Conservation (phyloP, 192 early-diverging fungal species). For the Polychytrium aggregatum region DNA sequence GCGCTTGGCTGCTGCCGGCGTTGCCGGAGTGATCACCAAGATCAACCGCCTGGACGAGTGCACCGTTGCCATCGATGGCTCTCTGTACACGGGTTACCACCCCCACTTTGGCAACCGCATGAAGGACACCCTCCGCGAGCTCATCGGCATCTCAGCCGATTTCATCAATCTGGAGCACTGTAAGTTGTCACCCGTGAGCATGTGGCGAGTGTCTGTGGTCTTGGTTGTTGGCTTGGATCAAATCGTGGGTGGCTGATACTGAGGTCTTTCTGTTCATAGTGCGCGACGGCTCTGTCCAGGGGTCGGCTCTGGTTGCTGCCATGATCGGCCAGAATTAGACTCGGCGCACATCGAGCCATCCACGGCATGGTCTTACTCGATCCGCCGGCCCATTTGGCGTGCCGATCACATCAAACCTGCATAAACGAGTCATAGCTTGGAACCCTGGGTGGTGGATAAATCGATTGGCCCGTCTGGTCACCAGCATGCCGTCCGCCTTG, state of each 20-base stretch:
- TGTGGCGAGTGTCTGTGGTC: too few species aligned
- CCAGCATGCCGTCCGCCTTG: too few species aligned
- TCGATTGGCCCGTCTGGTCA: too few species aligned
- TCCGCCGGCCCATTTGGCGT: too few species aligned
- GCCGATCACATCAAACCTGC: too few species aligned
- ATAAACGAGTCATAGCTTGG: too few species aligned
- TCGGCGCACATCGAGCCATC: too few species aligned
- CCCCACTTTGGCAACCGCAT: conserved; percentile 72
- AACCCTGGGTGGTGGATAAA: too few species aligned
- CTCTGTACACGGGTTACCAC: conserved; percentile 79
- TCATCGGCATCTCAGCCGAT: conserved; percentile 54
- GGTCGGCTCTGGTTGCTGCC: conserved; percentile 36
- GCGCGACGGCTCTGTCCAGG: conserved; percentile 58
- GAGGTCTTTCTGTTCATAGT: background rate
- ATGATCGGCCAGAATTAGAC: too few species aligned
- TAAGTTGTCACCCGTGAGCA: conserved; percentile 8
- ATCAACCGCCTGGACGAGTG: conserved; percentile 37
- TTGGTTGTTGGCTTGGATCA: too few species aligned
- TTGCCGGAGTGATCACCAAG: conserved; percentile 60
- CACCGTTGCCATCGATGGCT: conserved; percentile 84
- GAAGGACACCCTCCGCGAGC: conserved; percentile 55
- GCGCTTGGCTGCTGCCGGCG: conserved; percentile 53
- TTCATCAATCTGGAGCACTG: conserved; percentile 60
- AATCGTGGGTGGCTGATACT: background rate
- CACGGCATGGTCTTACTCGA: too few species aligned